These are phyloP conservation scores for Chlorencoelia australis DNA, from an alignment of 2,329 filamentous ascomycete genomes.

Conservation along the genomic window DNA sequence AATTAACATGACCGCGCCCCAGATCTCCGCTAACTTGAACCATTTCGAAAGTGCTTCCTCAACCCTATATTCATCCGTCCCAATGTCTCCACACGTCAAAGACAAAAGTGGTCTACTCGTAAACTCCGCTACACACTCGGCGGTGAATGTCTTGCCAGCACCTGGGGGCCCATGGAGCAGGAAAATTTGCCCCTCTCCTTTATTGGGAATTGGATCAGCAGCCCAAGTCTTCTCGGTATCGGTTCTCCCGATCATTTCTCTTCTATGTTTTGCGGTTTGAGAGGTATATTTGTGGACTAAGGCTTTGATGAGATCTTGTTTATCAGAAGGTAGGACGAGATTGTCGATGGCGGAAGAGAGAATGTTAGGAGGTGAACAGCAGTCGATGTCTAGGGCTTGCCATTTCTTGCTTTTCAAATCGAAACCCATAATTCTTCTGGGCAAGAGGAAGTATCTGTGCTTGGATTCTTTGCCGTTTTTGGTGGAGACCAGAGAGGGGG, in stretches of 20 bases:
- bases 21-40: slow-evolving; percentile 39
- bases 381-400: slow-evolving; percentile 16
- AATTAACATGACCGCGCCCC: slow-evolving; percentile 41
- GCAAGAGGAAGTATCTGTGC: slow-evolving; percentile 16
- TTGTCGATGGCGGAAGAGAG: slow-evolving; percentile 14
- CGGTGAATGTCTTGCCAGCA: slow-evolving; percentile 17
- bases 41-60: slow-evolving; percentile 38
- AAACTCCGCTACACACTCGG: slow-evolving; percentile 21
- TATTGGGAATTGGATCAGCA: slow-evolving; percentile 14
- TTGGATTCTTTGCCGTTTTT: slow-evolving; percentile 4
- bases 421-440: slow-evolving; percentile 16
- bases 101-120: slow-evolving; percentile 16
- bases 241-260: slow-evolving; percentile 8
- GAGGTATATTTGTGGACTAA: slow-evolving; percentile 16
- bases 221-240: slow-evolving; percentile 13
- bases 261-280: slow-evolving; percentile 1
- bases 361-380: slow-evolving; percentile 14
- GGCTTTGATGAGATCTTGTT: slow-evolving; percentile 16
- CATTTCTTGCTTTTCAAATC: slow-evolving; percentile 19
- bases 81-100: slow-evolving; percentile 38
- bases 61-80: slow-evolving; percentile 34
- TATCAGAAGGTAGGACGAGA: slow-evolving; percentile 13
- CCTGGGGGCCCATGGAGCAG: slow-evolving; percentile 17
- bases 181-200: slow-evolving; percentile 19
- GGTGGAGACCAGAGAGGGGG: slow-evolving; percentile 5